Evolutionary conservation across 2,329 filamentous ascomycete species (phyloP).

Genomic region (Ramularia endophylla): DNA sequence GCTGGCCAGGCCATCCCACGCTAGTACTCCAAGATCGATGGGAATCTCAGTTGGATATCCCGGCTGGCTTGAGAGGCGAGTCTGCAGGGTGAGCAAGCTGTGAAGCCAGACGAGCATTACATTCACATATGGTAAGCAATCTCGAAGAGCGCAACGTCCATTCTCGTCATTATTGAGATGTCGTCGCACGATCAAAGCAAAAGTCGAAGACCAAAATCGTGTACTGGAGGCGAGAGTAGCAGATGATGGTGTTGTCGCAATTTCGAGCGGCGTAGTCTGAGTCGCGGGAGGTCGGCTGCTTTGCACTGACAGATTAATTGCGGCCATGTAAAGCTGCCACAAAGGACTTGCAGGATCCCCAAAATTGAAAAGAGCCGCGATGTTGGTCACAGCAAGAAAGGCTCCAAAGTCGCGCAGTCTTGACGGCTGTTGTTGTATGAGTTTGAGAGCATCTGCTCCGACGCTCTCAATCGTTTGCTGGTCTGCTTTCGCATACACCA

Average conservation of each 20-base stretch:
- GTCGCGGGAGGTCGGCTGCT: constrained; percentile 12
- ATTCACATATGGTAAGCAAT: constrained; percentile 58
- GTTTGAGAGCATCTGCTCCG: constrained; percentile 45
- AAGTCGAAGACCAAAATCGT: constrained; percentile 12
- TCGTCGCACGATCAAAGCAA: constrained; percentile 35
- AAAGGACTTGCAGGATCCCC: constrained; percentile 47
- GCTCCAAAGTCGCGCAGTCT: constrained; percentile 38
- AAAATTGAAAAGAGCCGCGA: constrained; percentile 49
- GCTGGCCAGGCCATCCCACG: constrained; percentile 48
- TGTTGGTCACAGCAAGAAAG: constrained; percentile 53
- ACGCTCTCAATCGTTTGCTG: constrained; percentile 44
- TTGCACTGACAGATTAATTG: constrained; percentile 15
- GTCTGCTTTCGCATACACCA: constrained; percentile 53
- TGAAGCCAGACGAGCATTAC: constrained; percentile 56
- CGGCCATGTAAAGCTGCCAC: constrained; percentile 30
- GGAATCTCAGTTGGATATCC: constrained; percentile 28
- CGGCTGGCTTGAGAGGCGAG: constrained; percentile 7
- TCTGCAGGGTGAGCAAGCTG: constrained; percentile 11
- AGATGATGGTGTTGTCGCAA: neutral
- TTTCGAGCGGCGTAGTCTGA: constrained; percentile 28
- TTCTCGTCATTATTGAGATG: constrained; percentile 36
- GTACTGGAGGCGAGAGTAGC: constrained; percentile 1
- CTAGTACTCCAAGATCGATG: constrained; percentile 34
- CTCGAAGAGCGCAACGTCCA: constrained; percentile 29
- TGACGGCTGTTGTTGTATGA: constrained; percentile 54